A percentile compares a stretch with the other conserved stretches of the same genome.
Evolutionary conservation across 2,329 filamentous ascomycete species (phyloP).

Genomic region (Graphilbum fragrans): DNA sequence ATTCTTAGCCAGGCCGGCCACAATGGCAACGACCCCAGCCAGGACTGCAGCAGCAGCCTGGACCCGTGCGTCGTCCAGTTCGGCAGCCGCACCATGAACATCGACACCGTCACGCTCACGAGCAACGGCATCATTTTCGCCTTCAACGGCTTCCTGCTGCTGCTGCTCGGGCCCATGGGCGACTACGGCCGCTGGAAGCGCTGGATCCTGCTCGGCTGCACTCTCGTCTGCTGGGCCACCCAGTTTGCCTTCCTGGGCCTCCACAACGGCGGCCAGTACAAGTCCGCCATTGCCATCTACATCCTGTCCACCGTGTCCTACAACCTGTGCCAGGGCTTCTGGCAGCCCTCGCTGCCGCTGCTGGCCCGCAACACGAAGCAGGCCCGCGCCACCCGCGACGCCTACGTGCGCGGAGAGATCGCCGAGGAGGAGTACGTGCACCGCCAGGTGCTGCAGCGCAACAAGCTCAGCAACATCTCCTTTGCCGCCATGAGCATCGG

Average conservation of each 20-base stretch:
- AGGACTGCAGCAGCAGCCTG: slow-evolving; percentile 2
- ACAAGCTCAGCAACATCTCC: slow-evolving; percentile 1
- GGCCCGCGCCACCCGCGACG: neutral
- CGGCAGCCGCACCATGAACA: slow-evolving; percentile 1
- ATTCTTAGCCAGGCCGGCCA: slow-evolving; percentile 2
- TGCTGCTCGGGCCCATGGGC: neutral
- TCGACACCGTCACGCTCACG: neutral
- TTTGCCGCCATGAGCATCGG: slow-evolving; percentile 3
- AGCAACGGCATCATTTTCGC: slow-evolving; percentile 3
- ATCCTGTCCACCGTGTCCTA: slow-evolving; percentile 1
- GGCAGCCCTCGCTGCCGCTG: slow-evolving; percentile 1
- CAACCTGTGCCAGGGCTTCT: slow-evolving; percentile 1
- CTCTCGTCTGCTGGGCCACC: slow-evolving; percentile 1
- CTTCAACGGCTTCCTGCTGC: neutral
- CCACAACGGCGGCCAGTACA: neutral
- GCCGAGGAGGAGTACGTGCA: neutral
- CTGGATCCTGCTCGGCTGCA: slow-evolving; percentile 1
- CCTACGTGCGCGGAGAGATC: neutral
- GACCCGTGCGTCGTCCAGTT: slow-evolving; percentile 1
- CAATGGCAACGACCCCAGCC: slow-evolving; percentile 1
- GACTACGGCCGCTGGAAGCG: slow-evolving; percentile 2
- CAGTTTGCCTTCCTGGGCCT: slow-evolving; percentile 2
- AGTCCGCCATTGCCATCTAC: neutral
- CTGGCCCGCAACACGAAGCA: neutral
- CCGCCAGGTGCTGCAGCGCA: slow-evolving; percentile 1